Evolutionary conservation across 306 rosid species (phyloP).

Genomic region (Myrica gale): DNA sequence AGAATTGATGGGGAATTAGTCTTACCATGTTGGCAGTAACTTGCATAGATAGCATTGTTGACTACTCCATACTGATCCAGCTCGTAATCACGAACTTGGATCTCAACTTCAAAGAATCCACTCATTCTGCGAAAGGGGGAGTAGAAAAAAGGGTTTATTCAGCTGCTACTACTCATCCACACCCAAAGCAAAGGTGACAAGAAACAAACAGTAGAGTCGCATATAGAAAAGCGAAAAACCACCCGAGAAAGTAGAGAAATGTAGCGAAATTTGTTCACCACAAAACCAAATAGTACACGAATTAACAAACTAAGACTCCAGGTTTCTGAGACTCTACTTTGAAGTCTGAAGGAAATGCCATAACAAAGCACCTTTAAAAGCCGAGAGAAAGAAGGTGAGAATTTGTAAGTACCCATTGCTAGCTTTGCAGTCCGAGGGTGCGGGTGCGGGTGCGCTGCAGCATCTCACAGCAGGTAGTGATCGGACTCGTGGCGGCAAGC

Average conservation of each 20-base stretch:
- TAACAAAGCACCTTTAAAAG: neutral
- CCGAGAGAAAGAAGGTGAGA: neutral
- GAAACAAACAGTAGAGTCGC: no score
- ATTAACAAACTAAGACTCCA: neutral
- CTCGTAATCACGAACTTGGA: constrained; percentile 90
- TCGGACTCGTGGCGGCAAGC: constrained; percentile 36
- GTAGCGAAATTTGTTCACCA: neutral
- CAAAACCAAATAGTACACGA: constrained; percentile 1
- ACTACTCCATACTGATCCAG: constrained; percentile 93
- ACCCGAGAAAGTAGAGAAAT: neutral
- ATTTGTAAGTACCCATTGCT: constrained; percentile 57
- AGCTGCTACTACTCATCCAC: no score
- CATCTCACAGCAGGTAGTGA: constrained; percentile 29
- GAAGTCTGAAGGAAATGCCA: constrained; percentile 1
- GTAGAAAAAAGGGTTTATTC: no score
- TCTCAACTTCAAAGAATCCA: constrained; percentile 56
- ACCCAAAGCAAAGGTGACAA: no score
- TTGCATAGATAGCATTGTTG: constrained; percentile 86
- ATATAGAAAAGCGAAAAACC: neutral
- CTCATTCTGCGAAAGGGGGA: constrained; percentile 50
- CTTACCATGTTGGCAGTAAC: constrained; percentile 92
- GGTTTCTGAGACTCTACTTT: no score
- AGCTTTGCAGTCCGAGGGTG: constrained; percentile 39
- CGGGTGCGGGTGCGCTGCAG: constrained; percentile 19
- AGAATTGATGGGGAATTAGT: constrained; percentile 11